Evolutionary conservation across 192 early-diverging fungal genomes (phyloP).

Genomic region (Borealophlyctis nickersoniae): DNA sequence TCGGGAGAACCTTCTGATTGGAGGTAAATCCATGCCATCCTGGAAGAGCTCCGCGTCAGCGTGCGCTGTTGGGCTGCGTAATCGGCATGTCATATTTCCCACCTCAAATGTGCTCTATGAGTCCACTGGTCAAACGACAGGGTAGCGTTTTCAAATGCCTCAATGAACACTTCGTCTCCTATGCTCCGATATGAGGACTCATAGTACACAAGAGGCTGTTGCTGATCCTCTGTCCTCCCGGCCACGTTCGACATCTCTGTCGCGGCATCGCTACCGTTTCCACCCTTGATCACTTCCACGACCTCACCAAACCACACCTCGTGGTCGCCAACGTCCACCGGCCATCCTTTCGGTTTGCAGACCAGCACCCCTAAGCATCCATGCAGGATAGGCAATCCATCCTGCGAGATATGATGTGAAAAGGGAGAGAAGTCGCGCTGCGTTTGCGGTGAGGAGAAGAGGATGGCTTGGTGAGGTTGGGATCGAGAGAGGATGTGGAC

Average conservation of each 20-base stretch:
- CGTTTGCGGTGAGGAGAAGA: constrained; percentile 57
- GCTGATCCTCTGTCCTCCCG: too few relatives aligned
- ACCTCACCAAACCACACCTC: constrained; percentile 63
- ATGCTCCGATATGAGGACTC: constrained; percentile 27
- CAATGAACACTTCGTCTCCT: constrained; percentile 41
- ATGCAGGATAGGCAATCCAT: constrained; percentile 50
- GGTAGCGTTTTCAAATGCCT: constrained; percentile 22
- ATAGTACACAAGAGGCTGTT: constrained; percentile 37
- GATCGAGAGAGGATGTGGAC: constrained; percentile 56
- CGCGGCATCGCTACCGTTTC: constrained; percentile 29
- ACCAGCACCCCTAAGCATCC: constrained; percentile 58
- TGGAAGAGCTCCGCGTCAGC: neutral
- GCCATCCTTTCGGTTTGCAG: constrained; percentile 42
- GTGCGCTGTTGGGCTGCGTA: neutral
- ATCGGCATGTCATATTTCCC: neutral
- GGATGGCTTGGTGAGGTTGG: constrained; percentile 54
- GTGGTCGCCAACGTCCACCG: constrained; percentile 57
- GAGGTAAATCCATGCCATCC: constrained; percentile 44
- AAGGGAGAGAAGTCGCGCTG: constrained; percentile 26
- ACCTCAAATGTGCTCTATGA: constrained; percentile 35
- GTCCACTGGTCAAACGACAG: constrained; percentile 40
- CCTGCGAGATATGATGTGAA: constrained; percentile 32
- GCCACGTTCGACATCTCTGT: too few relatives aligned
- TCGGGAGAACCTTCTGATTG: constrained; percentile 10
- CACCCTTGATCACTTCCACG: constrained; percentile 50